Evolutionary conservation across 2,329 filamentous ascomycete genomes (phyloP).

Genomic region (Ascochyta viciae-villosae): DNA sequence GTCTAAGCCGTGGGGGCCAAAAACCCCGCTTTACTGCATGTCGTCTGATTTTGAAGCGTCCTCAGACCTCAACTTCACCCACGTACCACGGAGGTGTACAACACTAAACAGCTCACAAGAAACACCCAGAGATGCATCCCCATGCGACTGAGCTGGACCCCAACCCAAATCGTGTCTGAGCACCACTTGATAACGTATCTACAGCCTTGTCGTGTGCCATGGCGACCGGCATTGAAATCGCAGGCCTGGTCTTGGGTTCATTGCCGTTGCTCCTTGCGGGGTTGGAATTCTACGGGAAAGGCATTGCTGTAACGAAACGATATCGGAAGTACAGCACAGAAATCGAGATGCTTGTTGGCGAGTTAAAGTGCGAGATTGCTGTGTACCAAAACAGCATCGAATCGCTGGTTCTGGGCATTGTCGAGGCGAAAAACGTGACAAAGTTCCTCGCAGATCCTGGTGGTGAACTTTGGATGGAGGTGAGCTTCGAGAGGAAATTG

Average conservation of each 20-base stretch:
- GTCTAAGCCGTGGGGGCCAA: constrained; percentile 1
- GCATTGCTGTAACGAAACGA: constrained; percentile 37
- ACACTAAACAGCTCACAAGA: too few relatives aligned
- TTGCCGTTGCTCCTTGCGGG: constrained; percentile 46
- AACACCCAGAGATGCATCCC: too few relatives aligned
- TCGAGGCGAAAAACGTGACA: background rate
- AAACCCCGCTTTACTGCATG: constrained; percentile 1
- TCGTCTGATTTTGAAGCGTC: too few relatives aligned
- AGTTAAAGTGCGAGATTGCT: constrained; percentile 20
- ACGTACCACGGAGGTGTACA: too few relatives aligned
- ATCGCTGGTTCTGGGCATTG: background rate
- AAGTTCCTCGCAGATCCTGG: constrained; percentile 7
- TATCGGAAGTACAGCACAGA: constrained; percentile 32
- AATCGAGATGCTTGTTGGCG: constrained; percentile 28
- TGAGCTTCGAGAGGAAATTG: background rate
- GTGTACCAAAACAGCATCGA: constrained; percentile 8
- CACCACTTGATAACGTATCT: too few relatives aligned
- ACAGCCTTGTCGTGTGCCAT: background rate
- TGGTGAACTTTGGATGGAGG: background rate
- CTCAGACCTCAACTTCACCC: too few relatives aligned
- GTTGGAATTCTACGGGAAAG: constrained; percentile 43
- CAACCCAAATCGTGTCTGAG: too few relatives aligned
- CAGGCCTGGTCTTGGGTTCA: constrained; percentile 38
- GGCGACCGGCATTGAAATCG: constrained; percentile 30
- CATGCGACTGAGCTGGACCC: too few relatives aligned